phyloP scores from a whole-genome alignment of 1,284 basidiomycete genomes.

The Phenoliferia sp. region DNA sequence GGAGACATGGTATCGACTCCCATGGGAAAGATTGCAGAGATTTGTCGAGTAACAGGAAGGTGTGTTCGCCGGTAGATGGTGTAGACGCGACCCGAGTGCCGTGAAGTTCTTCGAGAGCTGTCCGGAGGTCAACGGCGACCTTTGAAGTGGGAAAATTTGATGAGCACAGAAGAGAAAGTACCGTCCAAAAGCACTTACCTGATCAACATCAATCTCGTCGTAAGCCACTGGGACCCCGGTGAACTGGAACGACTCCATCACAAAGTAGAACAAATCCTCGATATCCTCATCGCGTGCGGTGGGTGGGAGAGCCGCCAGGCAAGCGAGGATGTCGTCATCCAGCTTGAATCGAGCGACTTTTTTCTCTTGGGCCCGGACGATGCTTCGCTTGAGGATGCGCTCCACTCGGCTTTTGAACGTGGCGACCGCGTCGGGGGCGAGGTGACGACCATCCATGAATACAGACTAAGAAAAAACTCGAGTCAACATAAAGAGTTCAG shows the following conservation, averaged over 20 bases:
- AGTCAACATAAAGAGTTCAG: background rate
- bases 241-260: conserved; percentile 89
- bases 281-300: conserved; percentile 86
- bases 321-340: conserved; percentile 71
- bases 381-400: conserved; percentile 63
- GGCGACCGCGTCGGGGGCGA: conserved; percentile 43
- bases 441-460: conserved; percentile 48
- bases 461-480: conserved; percentile 49
- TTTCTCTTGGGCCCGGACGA: conserved; percentile 55
- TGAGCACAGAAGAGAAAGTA: background rate
- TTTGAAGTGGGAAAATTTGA: conserved; percentile 10
- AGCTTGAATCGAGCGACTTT: conserved; percentile 53
- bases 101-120: conserved; percentile 36
- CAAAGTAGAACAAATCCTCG: conserved; percentile 90
- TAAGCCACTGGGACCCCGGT: conserved; percentile 82
- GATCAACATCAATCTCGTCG: conserved; percentile 88
- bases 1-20: conserved; percentile 87
- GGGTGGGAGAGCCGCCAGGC: conserved; percentile 75
- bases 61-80: conserved; percentile 51
- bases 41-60: conserved; percentile 87
- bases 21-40: conserved; percentile 85
- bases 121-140: conserved; percentile 61
- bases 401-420: conserved; percentile 62
- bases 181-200: conserved; percentile 48
- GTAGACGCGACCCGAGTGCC: conserved; percentile 45